A percentile compares a stretch with the other conserved stretches of the same genome.
phyloP scores from a whole-genome alignment of 306 rosid genomes.

The Astragalus glycyphyllos region DNA sequence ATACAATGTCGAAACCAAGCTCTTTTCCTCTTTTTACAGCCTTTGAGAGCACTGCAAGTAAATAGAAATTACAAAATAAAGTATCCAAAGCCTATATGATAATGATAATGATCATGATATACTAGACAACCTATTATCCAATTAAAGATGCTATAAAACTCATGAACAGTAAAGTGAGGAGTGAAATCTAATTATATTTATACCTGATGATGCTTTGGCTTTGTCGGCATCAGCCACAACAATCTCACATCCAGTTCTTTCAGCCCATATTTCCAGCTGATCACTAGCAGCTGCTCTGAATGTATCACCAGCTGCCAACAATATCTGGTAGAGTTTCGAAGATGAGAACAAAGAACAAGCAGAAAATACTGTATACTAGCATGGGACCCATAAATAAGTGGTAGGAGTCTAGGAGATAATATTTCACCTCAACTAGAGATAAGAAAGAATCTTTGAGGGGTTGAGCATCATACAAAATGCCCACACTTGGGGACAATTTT shows the following conservation, averaged over 20 bases:
- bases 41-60: slow-evolving; percentile 83
- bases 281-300: slow-evolving; percentile 99
- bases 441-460: slow-evolving; percentile 11
- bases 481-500: slow-evolving; percentile 1
- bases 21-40: slow-evolving; percentile 93
- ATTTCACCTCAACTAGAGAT: background rate
- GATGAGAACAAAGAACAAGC: slow-evolving; percentile 37
- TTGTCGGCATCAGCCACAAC: slow-evolving; percentile 80
- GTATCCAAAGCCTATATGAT: slow-evolving; percentile 34
- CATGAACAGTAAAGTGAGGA: slow-evolving; percentile 16
- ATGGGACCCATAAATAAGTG: slow-evolving; percentile 25
- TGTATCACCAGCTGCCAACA: slow-evolving; percentile 99
- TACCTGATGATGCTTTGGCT: slow-evolving; percentile 89
- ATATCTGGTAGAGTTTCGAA: slow-evolving; percentile 61
- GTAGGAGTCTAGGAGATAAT: slow-evolving; percentile 30
- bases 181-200: slow-evolving; percentile 32
- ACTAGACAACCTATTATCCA: background rate
- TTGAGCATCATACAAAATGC: slow-evolving; percentile 5
- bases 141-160: slow-evolving; percentile 1
- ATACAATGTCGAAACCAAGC: slow-evolving; percentile 79
- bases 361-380: slow-evolving; percentile 16
- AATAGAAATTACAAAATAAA: slow-evolving; percentile 55
- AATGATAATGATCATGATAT: background rate
- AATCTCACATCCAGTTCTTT: slow-evolving; percentile 94
- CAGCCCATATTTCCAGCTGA: slow-evolving; percentile 99